Conservation (phyloP, 1,139 yeast genomes). For the Saccharomyces uvarum region DNA sequence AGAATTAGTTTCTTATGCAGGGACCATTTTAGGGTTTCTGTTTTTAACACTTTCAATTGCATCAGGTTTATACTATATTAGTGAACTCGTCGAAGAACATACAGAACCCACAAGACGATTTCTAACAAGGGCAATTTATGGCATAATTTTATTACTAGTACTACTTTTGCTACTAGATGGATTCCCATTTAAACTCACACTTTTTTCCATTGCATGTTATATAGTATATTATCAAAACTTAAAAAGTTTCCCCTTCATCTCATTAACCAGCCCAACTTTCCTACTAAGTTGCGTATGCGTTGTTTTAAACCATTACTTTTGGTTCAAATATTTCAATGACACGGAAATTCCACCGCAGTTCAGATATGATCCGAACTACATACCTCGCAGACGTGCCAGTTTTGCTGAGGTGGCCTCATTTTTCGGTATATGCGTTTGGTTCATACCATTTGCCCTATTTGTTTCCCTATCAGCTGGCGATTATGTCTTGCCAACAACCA, state of each 20-base stretch:
- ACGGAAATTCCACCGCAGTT: constrained; percentile 40
- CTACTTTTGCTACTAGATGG: constrained; percentile 63
- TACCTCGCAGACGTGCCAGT: constrained; percentile 65
- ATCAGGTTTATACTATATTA: constrained; percentile 81
- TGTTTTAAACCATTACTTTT: constrained; percentile 70
- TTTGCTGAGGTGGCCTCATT: constrained; percentile 89
- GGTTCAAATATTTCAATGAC: constrained; percentile 84
- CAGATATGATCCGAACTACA: constrained; percentile 49
- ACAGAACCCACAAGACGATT: constrained; percentile 74
- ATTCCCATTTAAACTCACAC: constrained; percentile 62
- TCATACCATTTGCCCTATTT: constrained; percentile 85
- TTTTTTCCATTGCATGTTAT: constrained; percentile 63
- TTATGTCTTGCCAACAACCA: constrained; percentile 61
- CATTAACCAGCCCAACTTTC: constrained; percentile 63
- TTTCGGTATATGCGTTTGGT: constrained; percentile 90
- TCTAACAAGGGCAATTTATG: constrained; percentile 54
- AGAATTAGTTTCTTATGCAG: constrained; percentile 53
- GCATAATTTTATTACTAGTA: constrained; percentile 45
- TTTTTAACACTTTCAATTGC: constrained; percentile 70
- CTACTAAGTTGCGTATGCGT: constrained; percentile 67
- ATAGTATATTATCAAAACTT: constrained; percentile 69
- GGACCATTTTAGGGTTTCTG: constrained; percentile 66
- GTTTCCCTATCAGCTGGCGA: constrained; percentile 91
- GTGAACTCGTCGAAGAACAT: constrained; percentile 91
- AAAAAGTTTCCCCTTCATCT: constrained; percentile 74